Evolutionary conservation across 2,329 filamentous ascomycete species (phyloP), one percentile per base, ranked within the genome.

Genomic region (Dothiorella sarmentorum): DNA sequence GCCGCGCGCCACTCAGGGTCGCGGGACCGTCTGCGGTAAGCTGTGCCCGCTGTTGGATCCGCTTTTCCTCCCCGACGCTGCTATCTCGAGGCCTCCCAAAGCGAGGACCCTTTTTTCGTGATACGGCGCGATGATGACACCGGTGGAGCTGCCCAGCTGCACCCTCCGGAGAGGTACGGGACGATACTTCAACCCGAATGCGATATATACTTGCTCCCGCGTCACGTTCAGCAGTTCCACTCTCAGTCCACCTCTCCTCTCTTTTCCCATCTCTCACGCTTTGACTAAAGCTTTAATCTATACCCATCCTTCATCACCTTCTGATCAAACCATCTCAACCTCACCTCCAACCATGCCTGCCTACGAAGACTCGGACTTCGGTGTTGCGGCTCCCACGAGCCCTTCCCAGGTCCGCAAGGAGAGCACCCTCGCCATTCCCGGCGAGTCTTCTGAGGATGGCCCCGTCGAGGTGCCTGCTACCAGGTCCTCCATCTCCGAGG

Each of bases 401-500:
- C 40, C 40, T 15, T 35, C 40, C 42, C 59, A 70, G 63, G 24
- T 53, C 10, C 49, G 61, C 66, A 68, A 45, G 29, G 68, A 67
- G 58, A 63, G 65, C 59, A 66, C 61, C 52, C 61, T 81, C 33
- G 63, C 72, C 53, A 75, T 79, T 58, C 80, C 80, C 29, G 73
- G 73, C 40, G 78, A 78, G 24, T 64, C 73, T 53, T 75, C 70
- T 55, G 66, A 65, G 45, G 72, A 68, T 26, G 62, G 66, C 35
- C 80, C 79, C 56, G 78, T 85, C 42, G 82, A 90, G 67, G 80
- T 91, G 45, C 87, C 87, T 38, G 86, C 87, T 22, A 82, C 85
- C 58, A 77, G 85, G 64, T 88, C 84, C 56, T 82, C 85, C 56
- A 83, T 89, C 63, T 85, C 87, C 29, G 85, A 91, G 74, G 84